Evolutionary conservation across 2,329 filamentous ascomycete genomes (phyloP).

Genomic region (Fusarium penzigii): DNA sequence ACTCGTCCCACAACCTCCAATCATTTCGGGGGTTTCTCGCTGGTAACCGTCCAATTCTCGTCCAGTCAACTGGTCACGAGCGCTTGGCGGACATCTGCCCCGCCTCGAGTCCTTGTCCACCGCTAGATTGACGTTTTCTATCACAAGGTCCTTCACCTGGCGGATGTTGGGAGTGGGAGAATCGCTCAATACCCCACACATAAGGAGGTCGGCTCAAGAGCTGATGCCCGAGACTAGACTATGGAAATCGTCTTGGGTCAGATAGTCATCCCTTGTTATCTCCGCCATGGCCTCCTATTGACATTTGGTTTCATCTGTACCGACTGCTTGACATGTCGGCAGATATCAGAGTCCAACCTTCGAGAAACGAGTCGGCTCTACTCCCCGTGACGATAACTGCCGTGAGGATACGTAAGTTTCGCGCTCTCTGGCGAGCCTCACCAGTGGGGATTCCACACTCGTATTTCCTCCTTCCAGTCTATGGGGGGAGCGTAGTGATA

Average conservation of each 20-base stretch:
- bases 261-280: neutral
- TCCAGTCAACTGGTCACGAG: conserved; percentile 12
- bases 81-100: conserved; percentile 22
- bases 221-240: neutral
- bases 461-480: neutral
- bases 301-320: neutral
- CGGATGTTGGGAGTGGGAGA: conserved; percentile 24
- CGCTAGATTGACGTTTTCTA: conserved; percentile 26
- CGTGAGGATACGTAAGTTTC: too few species aligned
- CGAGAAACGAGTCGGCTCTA: too few species aligned
- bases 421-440: too few species aligned
- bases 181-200: neutral
- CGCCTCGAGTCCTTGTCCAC: conserved; percentile 17
- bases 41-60: conserved; percentile 3
- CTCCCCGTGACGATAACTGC: too few species aligned
- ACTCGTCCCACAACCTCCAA: conserved; percentile 16
- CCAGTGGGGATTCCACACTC: neutral
- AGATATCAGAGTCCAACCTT: neutral
- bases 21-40: conserved; percentile 24
- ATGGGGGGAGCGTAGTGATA: neutral
- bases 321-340: neutral
- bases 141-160: neutral
- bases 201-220: neutral
- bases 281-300: neutral
- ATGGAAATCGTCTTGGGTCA: neutral